Evolutionary conservation across 768 basidiomycete genomes (phyloP), one percentile per base, ranked within the genome.

Genomic region (Jaapia argillacea): DNA sequence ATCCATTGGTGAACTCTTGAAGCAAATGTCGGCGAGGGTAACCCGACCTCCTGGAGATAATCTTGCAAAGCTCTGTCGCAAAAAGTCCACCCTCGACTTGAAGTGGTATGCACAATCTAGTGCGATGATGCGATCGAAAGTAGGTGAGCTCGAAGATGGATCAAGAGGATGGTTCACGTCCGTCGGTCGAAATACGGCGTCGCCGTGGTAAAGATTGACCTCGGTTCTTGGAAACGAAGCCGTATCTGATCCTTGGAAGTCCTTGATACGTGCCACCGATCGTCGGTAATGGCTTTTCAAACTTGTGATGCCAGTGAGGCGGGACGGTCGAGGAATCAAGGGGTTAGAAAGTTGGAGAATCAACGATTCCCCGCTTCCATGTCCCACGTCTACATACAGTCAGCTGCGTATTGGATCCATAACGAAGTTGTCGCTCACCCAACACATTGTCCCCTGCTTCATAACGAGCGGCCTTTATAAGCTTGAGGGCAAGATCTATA

Each of bases 81-180:
- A 64, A 53, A 84, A 82, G 4, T 43, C 47, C 5, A 50, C 48
- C 23, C 81, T 71, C 1, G 75, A 72, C 10, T 65, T 48, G 54
- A 81, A 83, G 53, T 85, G 81, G 53, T 81, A 83, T 2, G 79
- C 80, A 49, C 80, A 83, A 53, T 85, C 81, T 12, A 82, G 63
- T 0, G 77, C 78, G 21, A 80, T 62, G 25, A 83, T 71, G 14
- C 61, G 58, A 44, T 75, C 69, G 51, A 71, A 81, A 12, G 41
- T 27, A 12, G 43, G 41, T 6, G 35, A 37, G 10, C 40, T 39
- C 4, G 60, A 54, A 4, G 58, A 51, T 6, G 69, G 63, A 46
- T 66, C 55, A 7, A 79, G 60, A 22, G 78, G 79, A 47, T 77
- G 76, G 6, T 47, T 42, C 16, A 43, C 21, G 6, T 41, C 46